Evolutionary conservation across 495 filamentous ascomycete species (phyloP).

Genomic region (Delitschia confertaspora): DNA sequence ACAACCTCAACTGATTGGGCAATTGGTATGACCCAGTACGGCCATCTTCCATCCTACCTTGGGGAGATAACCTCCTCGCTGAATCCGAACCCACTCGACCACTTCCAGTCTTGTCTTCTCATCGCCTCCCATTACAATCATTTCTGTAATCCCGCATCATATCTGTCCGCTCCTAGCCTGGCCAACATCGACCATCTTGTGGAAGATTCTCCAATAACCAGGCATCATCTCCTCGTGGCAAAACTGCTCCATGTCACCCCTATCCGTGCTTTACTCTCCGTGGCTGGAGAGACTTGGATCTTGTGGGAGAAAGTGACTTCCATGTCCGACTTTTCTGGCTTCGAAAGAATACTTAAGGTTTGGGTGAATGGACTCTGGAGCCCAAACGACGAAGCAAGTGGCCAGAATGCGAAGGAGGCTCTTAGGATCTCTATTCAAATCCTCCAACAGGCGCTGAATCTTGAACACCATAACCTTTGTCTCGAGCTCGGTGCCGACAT

Average conservation of each 20-base stretch:
- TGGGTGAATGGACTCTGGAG: slow-evolving; percentile 24
- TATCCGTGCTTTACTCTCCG: slow-evolving; percentile 33
- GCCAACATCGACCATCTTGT: slow-evolving; percentile 18
- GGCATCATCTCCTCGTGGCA: slow-evolving; percentile 18
- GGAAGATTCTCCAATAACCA: slow-evolving; percentile 16
- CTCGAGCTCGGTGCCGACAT: slow-evolving; percentile 31
- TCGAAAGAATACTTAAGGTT: slow-evolving; percentile 14
- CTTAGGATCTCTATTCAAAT: slow-evolving; percentile 22
- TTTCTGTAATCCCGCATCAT: slow-evolving; percentile 17
- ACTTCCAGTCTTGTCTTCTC: slow-evolving; percentile 31
- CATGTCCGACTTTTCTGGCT: slow-evolving; percentile 8
- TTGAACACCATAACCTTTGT: slow-evolving; percentile 23
- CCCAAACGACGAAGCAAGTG: slow-evolving; percentile 8
- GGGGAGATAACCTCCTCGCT: slow-evolving; percentile 12
- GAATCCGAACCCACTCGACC: slow-evolving; percentile 14
- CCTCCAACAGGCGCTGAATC: slow-evolving; percentile 24
- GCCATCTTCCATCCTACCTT: slow-evolving; percentile 12
- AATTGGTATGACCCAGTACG: slow-evolving; percentile 14
- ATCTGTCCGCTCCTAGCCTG: slow-evolving; percentile 4
- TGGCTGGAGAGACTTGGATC: slow-evolving; percentile 35
- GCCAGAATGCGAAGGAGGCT: slow-evolving; percentile 13
- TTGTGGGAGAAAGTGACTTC: slow-evolving; percentile 30
- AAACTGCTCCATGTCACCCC: slow-evolving; percentile 30
- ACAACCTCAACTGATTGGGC: slow-evolving; percentile 14
- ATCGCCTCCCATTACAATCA: slow-evolving; percentile 25